These are phyloP conservation scores for Ustilago trichophora DNA, from an alignment of 1,284 basidiomycete species.

Conservation along the genomic window DNA sequence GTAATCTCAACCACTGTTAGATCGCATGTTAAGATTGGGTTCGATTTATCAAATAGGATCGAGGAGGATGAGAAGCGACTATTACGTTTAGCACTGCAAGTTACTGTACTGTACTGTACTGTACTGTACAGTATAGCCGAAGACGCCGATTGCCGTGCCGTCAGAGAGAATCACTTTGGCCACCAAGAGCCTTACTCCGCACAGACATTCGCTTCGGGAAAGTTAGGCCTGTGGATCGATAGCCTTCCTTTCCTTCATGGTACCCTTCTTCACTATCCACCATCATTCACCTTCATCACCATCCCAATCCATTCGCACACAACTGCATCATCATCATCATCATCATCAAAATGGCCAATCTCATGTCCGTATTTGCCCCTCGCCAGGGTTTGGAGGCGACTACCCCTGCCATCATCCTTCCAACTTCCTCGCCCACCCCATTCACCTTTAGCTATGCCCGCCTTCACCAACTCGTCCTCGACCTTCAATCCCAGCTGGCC, in stretches of 20 bases:
- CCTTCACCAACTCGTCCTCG: constrained; percentile 46
- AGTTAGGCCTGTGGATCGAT: too few relatives aligned
- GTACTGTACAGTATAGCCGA: constrained; percentile 6
- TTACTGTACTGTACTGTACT: too few relatives aligned
- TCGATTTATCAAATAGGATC: too few relatives aligned
- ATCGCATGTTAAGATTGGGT: too few relatives aligned
- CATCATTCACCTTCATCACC: neutral
- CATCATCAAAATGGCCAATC: constrained; percentile 31
- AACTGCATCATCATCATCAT: too few relatives aligned
- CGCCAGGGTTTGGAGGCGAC: constrained; percentile 40
- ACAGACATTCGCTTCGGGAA: neutral
- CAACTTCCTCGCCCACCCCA: constrained; percentile 47
- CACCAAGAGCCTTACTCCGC: too few relatives aligned
- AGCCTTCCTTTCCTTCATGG: too few relatives aligned
- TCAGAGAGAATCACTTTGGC: too few relatives aligned
- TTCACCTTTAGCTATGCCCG: constrained; percentile 48
- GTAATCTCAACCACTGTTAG: too few relatives aligned
- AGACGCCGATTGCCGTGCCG: neutral
- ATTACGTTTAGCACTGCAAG: too few relatives aligned
- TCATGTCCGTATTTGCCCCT: constrained; percentile 43
- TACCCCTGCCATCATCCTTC: constrained; percentile 49
- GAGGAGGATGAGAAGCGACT: too few relatives aligned
- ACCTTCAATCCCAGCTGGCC: constrained; percentile 56
- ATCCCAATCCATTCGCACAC: neutral
- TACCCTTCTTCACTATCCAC: too few relatives aligned